A percentile compares a stretch with the other conserved stretches of the same genome.
Conservation (phyloP, 169 alveolate genomes). For the Cryptosporidium canis region DNA sequence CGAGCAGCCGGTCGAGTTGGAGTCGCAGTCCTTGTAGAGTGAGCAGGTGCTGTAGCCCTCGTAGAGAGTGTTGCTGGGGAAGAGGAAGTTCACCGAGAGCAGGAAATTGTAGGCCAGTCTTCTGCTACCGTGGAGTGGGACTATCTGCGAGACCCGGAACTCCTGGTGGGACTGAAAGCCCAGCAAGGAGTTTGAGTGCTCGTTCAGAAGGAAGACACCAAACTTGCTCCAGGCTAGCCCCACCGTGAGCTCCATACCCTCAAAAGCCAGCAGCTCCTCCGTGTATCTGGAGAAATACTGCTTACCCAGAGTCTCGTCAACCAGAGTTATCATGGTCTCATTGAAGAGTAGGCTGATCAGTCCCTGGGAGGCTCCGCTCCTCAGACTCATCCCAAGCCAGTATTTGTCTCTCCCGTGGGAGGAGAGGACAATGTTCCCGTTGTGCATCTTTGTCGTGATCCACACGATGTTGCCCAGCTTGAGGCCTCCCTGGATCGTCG, state of each 20-base stretch:
- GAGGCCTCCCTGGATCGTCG: neutral
- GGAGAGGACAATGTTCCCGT: neutral
- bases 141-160: neutral
- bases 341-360: neutral
- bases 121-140: conserved; percentile 2
- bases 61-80: conserved; percentile 9
- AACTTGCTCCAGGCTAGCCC: conserved; percentile 15
- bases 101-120: neutral
- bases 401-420: neutral
- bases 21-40: conserved; percentile 6
- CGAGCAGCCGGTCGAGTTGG: conserved; percentile 8
- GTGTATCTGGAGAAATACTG: conserved; percentile 2
- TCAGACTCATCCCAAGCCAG: neutral
- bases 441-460: neutral
- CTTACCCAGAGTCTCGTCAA: neutral
- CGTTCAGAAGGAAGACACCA: conserved; percentile 2
- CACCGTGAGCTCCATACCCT: neutral
- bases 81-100: neutral
- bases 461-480: neutral
- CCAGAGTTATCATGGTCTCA: neutral
- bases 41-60: conserved; percentile 8
- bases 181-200: neutral
- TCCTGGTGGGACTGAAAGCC: neutral
- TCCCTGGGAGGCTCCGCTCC: neutral
- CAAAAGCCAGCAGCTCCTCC: neutral